Evolutionary conservation across 495 filamentous ascomycete genomes (phyloP).

Genomic region (Poronia punctata): DNA sequence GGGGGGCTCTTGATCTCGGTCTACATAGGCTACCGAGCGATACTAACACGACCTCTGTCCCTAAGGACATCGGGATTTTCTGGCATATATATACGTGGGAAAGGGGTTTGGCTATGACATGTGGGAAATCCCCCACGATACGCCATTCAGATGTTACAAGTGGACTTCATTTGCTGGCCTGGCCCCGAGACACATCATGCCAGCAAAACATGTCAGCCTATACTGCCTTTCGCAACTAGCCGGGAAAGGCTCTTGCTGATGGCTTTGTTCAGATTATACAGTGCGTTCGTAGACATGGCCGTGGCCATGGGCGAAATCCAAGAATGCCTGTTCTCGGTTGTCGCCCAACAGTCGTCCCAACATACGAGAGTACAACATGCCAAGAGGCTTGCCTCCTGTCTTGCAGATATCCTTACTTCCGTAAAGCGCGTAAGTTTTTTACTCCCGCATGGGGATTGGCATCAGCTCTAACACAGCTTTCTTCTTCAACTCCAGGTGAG

Average conservation of each 20-base stretch:
- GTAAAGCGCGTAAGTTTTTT: conserved; percentile 7
- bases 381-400: conserved; percentile 7
- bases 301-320: conserved; percentile 18
- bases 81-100: conserved; percentile 57
- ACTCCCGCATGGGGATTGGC: no score
- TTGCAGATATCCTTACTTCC: conserved; percentile 6
- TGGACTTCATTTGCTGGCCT: conserved; percentile 2
- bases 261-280: conserved; percentile 7
- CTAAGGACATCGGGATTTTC: conserved; percentile 39
- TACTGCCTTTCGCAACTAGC: not conserved
- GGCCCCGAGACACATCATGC: not conserved
- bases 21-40: conserved; percentile 25
- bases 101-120: conserved; percentile 51
- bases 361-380: conserved; percentile 12
- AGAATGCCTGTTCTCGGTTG: conserved; percentile 14
- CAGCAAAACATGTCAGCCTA: conserved; percentile 7
- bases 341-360: conserved; percentile 11
- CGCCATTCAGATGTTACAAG: conserved; percentile 56
- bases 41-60: conserved; percentile 13
- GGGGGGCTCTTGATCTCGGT: conserved; percentile 16
- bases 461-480: no score
- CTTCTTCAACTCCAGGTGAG: not conserved
- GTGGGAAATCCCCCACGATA: conserved; percentile 53
- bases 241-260: not conserved
- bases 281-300: conserved; percentile 10